Percentiles rank a stretch among this genome's conserved stretches.
Conservation (phyloP, 805 yeast genomes). For the Priceomyces melissophilus region DNA sequence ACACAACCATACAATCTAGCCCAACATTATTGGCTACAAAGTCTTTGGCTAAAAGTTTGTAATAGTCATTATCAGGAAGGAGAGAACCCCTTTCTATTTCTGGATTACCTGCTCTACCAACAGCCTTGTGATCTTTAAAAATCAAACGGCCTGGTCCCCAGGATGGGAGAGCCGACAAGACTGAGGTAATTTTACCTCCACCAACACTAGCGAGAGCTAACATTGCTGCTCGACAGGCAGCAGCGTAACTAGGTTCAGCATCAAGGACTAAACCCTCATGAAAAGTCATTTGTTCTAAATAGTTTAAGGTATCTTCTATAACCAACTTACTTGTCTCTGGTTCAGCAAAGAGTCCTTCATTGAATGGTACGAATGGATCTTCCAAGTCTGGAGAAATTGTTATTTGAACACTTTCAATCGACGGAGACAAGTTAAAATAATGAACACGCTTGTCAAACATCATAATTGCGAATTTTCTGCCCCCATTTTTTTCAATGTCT, state of each 20-base stretch:
- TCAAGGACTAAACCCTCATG: constrained; percentile 37
- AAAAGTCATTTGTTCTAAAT: constrained; percentile 46
- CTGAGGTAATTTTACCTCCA: constrained; percentile 78
- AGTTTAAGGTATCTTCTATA: constrained; percentile 65
- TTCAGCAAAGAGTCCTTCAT: constrained; percentile 74
- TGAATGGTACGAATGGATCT: constrained; percentile 80
- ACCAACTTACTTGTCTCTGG: constrained; percentile 62
- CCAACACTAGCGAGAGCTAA: constrained; percentile 60
- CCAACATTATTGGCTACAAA: constrained; percentile 62
- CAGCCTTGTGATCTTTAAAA: constrained; percentile 37
- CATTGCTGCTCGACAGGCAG: constrained; percentile 69
- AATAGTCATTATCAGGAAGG: constrained; percentile 59
- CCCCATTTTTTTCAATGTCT: constrained; percentile 28
- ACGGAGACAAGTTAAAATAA: constrained; percentile 64
- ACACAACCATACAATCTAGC: constrained; percentile 69
- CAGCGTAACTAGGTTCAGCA: constrained; percentile 72
- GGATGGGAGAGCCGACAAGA: constrained; percentile 69
- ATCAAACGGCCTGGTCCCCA: constrained; percentile 74
- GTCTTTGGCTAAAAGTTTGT: constrained; percentile 55
- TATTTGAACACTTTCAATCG: constrained; percentile 53
- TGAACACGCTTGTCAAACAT: constrained; percentile 72
- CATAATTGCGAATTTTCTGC: constrained; percentile 59
- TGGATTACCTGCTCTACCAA: constrained; percentile 39
- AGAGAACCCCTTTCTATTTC: constrained; percentile 49
- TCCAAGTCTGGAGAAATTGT: constrained; percentile 65